Evolutionary conservation across 179 eudicot species (phyloP).

Genomic region (Heliamphora pulchella): DNA sequence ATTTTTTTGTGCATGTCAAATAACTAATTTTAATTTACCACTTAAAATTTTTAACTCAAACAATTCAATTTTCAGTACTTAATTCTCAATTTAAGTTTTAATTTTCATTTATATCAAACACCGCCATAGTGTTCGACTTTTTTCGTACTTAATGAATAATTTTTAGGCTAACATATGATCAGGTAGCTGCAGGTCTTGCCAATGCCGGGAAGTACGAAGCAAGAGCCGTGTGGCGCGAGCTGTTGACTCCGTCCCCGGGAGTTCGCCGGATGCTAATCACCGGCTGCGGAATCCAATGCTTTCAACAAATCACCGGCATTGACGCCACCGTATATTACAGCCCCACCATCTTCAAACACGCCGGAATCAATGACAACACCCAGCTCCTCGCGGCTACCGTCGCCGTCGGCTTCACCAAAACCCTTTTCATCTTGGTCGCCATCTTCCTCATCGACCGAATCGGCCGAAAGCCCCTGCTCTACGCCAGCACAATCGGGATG

Average conservation of each 20-base stretch:
- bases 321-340: slow-evolving; percentile 77
- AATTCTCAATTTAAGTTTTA: no score
- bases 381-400: slow-evolving; percentile 66
- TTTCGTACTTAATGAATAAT: no score
- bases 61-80: no score
- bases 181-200: slow-evolving; percentile 36
- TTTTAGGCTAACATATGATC: background rate
- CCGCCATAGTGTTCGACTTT: no score
- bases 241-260: slow-evolving; percentile 54
- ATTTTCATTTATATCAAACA: no score
- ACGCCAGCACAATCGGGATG: slow-evolving; percentile 80
- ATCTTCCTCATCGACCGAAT: slow-evolving; percentile 61
- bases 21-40: no score
- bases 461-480: slow-evolving; percentile 80
- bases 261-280: slow-evolving; percentile 64
- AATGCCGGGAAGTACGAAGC: slow-evolving; percentile 36
- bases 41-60: no score
- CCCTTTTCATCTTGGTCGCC: slow-evolving; percentile 55
- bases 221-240: slow-evolving; percentile 56
- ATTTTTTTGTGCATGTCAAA: no score
- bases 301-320: slow-evolving; percentile 79
- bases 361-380: slow-evolving; percentile 47
- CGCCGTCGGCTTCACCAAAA: slow-evolving; percentile 75
- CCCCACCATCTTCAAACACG: slow-evolving; percentile 60
- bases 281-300: slow-evolving; percentile 73